These are phyloP conservation scores for Avena atlantica DNA, from an alignment of 176 grass and related monocot species.

Conservation along the genomic window DNA sequence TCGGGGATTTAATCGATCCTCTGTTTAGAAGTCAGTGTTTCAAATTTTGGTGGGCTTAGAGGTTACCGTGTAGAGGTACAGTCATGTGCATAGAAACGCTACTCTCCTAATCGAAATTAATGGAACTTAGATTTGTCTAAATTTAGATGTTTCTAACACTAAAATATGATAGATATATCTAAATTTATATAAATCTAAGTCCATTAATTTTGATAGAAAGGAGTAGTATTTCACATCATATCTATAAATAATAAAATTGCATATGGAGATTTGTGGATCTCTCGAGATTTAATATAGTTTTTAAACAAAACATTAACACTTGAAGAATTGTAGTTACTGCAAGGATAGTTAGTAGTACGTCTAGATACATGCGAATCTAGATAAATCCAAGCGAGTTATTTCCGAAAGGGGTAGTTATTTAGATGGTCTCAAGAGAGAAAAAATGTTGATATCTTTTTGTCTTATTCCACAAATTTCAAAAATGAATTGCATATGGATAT, in stretches of 20 bases:
- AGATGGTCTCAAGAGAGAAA: background rate
- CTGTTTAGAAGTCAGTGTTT: slow-evolving; percentile 42
- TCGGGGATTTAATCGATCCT: slow-evolving; percentile 51
- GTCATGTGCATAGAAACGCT: too few species aligned
- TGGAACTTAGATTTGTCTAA: too few species aligned
- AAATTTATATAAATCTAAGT: too few species aligned
- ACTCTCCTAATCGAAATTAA: too few species aligned
- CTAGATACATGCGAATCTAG: too few species aligned
- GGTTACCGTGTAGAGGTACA: slow-evolving; percentile 24
- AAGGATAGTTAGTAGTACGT: background rate
- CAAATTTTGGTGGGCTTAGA: slow-evolving; percentile 57
- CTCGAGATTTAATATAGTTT: too few species aligned
- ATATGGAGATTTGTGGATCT: background rate
- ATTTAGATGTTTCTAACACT: too few species aligned
- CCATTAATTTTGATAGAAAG: too few species aligned
- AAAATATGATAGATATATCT: too few species aligned
- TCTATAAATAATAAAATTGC: background rate
- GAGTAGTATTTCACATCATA: background rate
- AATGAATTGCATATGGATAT: background rate
- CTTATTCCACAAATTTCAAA: background rate
- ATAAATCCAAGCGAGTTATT: too few species aligned
- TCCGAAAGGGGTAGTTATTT: too few species aligned
- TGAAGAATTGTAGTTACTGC: background rate
- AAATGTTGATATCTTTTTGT: background rate
- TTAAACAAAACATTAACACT: background rate